These are phyloP conservation scores for Podospora tetraspora DNA, from an alignment of 495 filamentous ascomycete species.

Conservation along the genomic window DNA sequence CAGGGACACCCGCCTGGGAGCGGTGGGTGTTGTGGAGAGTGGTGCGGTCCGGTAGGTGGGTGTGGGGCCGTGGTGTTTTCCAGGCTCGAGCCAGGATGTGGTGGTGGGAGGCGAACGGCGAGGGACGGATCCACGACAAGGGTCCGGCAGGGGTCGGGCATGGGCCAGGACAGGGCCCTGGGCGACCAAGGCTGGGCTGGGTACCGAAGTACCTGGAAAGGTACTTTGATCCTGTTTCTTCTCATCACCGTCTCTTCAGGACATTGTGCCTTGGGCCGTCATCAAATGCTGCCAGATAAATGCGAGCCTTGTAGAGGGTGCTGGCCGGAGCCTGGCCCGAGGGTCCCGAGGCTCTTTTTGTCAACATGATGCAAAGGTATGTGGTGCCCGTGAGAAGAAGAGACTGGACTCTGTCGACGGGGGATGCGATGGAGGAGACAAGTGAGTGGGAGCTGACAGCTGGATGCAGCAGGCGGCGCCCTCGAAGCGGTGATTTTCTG, in stretches of 20 bases:
- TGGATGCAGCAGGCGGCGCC: background rate
- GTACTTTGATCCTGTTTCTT: background rate
- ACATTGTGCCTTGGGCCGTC: too few relatives aligned
- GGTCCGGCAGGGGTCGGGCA: conserved; percentile 6
- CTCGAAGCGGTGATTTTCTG: background rate
- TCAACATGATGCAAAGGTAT: background rate
- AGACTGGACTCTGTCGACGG: too few relatives aligned
- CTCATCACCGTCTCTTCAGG: too few relatives aligned
- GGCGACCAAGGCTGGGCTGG: background rate
- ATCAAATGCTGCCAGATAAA: too few relatives aligned
- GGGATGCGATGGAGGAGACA: background rate
- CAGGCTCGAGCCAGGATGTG: background rate
- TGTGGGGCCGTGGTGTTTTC: conserved; percentile 3
- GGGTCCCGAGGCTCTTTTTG: background rate
- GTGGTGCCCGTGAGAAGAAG: too few relatives aligned
- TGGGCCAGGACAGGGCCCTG: conserved; percentile 3
- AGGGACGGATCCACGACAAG: conserved; percentile 12
- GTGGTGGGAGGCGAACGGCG: conserved; percentile 11
- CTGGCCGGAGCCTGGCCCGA: background rate
- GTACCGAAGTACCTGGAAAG: background rate
- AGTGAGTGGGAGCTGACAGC: background rate
- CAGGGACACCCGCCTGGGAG: background rate
- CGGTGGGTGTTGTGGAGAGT: conserved; percentile 5
- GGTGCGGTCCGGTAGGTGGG: conserved; percentile 2
- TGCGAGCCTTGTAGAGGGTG: too few relatives aligned